Evolutionary conservation across 345 rosid species (phyloP).

Genomic region (Gossypium rotundifolium): DNA sequence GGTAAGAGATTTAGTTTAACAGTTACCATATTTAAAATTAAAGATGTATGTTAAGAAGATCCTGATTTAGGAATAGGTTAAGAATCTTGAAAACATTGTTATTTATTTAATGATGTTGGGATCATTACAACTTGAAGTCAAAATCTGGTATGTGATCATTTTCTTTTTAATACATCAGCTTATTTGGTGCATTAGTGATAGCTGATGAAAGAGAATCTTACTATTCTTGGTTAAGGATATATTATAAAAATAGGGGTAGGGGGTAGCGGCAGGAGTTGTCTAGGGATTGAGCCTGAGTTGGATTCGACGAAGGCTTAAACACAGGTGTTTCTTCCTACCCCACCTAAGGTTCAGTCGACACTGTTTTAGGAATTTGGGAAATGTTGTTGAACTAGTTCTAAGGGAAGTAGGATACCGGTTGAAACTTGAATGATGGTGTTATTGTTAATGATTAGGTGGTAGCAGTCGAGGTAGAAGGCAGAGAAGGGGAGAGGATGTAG

Average conservation of each 20-base stretch:
- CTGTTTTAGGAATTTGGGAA: not conserved
- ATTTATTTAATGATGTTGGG: not conserved
- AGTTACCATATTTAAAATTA: not conserved
- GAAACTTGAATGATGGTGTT: not conserved
- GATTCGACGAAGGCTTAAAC: no score
- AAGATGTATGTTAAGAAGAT: not conserved
- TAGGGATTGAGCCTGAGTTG: no score
- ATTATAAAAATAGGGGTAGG: no score
- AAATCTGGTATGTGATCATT: not conserved
- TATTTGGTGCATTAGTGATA: not conserved
- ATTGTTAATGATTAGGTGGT: conserved; percentile 35
- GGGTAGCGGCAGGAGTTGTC: no score
- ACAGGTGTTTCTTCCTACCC: no score
- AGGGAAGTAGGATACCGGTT: not conserved
- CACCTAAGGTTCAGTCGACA: no score
- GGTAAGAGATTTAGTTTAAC: conserved; percentile 26
- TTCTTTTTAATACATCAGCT: not conserved
- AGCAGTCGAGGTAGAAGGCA: conserved; percentile 74
- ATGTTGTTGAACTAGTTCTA: not conserved
- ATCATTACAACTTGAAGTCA: not conserved
- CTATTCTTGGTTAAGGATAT: not conserved
- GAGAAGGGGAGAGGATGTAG: conserved; percentile 86
- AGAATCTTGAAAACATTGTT: not conserved
- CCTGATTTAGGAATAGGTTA: not conserved
- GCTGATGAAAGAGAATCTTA: not conserved